Conservation (phyloP, 2,329 filamentous ascomycete species). For the Sporothrix humicola region DNA sequence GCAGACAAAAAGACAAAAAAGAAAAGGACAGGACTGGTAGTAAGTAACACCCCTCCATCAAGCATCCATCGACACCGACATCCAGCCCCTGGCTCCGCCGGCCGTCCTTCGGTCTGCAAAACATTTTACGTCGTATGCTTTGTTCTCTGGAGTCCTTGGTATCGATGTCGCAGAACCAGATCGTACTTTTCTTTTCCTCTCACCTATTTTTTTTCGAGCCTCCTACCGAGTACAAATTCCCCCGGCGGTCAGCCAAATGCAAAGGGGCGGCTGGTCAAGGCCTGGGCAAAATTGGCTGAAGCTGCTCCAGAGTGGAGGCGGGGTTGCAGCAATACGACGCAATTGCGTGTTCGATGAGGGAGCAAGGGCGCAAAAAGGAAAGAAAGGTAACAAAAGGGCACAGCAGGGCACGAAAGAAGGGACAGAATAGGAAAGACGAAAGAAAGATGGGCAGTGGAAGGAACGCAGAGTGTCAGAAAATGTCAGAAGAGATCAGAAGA, state of each 20-base stretch:
- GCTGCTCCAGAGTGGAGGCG: not conserved
- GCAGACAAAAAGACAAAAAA: not conserved
- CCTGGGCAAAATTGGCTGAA: too few relatives aligned
- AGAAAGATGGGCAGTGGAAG: not conserved
- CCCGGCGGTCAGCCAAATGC: not conserved
- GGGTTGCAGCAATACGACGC: constrained; percentile 17
- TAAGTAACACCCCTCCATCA: not conserved
- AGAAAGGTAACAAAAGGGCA: not conserved
- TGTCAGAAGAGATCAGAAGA: too few relatives aligned
- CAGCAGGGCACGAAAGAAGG: not conserved
- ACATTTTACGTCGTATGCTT: not conserved
- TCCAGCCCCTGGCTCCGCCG: not conserved
- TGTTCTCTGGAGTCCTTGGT: not conserved
- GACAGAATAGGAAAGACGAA: not conserved
- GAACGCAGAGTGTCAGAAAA: not conserved
- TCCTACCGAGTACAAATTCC: not conserved
- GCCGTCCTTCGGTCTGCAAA: constrained; percentile 1
- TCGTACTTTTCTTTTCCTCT: not conserved
- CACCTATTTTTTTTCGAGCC: not conserved
- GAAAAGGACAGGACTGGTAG: not conserved
- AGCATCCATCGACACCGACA: not conserved
- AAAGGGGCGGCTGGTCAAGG: not conserved
- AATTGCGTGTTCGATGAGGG: constrained; percentile 1
- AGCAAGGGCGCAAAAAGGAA: not conserved
- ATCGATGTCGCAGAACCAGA: not conserved